Percentiles rank a stretch among this genome's conserved stretches.
Evolutionary conservation across 768 basidiomycete genomes (phyloP).

Genomic region (Lyophyllum decastes): DNA sequence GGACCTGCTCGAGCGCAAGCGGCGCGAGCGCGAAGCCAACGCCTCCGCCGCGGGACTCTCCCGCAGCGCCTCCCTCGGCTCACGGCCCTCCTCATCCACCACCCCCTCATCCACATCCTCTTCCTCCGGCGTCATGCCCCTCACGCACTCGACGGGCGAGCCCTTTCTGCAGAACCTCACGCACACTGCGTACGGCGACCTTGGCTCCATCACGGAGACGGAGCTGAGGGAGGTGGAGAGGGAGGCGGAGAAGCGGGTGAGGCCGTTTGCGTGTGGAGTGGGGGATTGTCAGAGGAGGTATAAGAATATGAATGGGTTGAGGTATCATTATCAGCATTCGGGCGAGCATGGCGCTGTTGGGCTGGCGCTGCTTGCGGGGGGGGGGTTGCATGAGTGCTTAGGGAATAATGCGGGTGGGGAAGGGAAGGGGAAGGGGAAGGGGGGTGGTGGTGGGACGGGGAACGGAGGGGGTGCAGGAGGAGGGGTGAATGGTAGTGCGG

Average conservation of each 20-base stretch:
- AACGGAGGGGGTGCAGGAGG: constrained; percentile 9
- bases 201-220: constrained; percentile 55
- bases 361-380: constrained; percentile 75
- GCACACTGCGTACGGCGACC: constrained; percentile 31
- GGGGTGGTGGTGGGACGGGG: background rate
- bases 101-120: background rate
- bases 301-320: constrained; percentile 97
- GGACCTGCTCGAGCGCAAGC: constrained; percentile 63
- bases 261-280: constrained; percentile 90
- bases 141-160: constrained; percentile 1
- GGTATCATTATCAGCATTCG: constrained; percentile 96
- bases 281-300: constrained; percentile 87
- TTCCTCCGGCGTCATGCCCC: background rate
- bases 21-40: constrained; percentile 38
- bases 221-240: constrained; percentile 74
- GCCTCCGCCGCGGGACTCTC: constrained; percentile 4
- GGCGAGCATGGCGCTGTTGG: constrained; percentile 95
- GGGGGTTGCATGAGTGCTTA: constrained; percentile 58
- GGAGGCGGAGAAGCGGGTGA: constrained; percentile 79
- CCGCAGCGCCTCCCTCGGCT: constrained; percentile 11
- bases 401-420: constrained; percentile 7
- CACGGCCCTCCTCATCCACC: background rate
- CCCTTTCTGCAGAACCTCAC: constrained; percentile 9
- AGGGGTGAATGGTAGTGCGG: background rate
- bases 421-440: constrained; percentile 16